Percentiles rank a stretch among this genome's conserved stretches.
phyloP scores from a whole-genome alignment of 106 monocot genomes.

The Dendrobium nobile region DNA sequence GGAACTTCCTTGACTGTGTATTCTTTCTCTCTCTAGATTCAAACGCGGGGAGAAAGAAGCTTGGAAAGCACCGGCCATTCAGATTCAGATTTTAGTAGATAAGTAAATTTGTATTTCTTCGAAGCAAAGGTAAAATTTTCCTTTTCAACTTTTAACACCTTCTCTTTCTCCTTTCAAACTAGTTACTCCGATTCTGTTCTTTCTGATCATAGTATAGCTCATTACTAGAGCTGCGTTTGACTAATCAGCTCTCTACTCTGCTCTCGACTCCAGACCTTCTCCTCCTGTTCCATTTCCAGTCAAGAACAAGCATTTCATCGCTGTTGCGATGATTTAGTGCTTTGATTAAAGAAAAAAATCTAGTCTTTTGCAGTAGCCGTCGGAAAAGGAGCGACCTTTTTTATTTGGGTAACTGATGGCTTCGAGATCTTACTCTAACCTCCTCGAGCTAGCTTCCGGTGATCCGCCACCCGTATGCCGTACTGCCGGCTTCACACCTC shows the following conservation, averaged over 20 bases:
- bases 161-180: background rate
- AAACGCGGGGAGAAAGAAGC: too few species aligned
- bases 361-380: background rate
- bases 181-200: background rate
- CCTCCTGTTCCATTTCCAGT: background rate
- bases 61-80: too few species aligned
- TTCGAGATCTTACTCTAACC: background rate
- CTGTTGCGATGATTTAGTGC: background rate
- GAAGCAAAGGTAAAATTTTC: background rate
- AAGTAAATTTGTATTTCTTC: background rate
- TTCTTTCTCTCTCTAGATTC: background rate
- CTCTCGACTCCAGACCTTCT: background rate
- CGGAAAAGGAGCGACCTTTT: background rate
- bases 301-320: background rate
- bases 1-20: background rate
- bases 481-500: background rate
- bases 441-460: constrained; percentile 2
- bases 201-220: background rate
- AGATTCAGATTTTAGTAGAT: too few species aligned
- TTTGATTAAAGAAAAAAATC: background rate
- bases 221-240: background rate
- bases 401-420: background rate
- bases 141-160: background rate
- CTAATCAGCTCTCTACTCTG: background rate
- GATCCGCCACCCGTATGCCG: background rate